Evolutionary conservation across 78 protist species (phyloP).

Genomic region (Monosiga brevicollis): DNA sequence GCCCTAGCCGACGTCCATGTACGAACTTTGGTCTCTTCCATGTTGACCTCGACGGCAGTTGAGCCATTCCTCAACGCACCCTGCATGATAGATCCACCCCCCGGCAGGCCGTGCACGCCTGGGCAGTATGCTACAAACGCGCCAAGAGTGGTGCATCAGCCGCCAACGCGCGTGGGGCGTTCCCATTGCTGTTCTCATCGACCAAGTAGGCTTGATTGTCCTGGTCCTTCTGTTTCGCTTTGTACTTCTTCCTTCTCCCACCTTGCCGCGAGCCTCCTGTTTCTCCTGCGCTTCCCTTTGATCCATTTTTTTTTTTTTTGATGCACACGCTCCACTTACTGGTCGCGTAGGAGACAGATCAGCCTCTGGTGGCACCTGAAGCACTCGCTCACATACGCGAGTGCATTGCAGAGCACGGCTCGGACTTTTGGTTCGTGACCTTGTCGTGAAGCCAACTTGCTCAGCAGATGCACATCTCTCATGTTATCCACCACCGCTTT

Average conservation of each 20-base stretch:
- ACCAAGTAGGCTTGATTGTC: too few relatives aligned
- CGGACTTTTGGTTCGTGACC: constrained; percentile 65
- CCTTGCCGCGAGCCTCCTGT: too few relatives aligned
- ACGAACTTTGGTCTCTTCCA: too few relatives aligned
- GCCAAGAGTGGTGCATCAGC: constrained; percentile 86
- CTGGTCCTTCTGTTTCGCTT: too few relatives aligned
- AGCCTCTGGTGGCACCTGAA: constrained; percentile 7
- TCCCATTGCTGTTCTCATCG: constrained; percentile 91
- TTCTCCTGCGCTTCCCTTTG: too few relatives aligned
- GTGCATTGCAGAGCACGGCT: constrained; percentile 49
- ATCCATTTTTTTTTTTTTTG: constrained; percentile 66
- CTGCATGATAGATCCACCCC: constrained; percentile 13
- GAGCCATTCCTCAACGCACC: too few relatives aligned
- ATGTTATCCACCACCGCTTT: too few relatives aligned
- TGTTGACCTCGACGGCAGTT: too few relatives aligned
- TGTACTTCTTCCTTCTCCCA: too few relatives aligned
- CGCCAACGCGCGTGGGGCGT: constrained; percentile 92
- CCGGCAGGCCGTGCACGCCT: background rate
- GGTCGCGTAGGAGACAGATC: background rate
- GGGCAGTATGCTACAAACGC: constrained; percentile 35
- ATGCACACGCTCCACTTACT: background rate
- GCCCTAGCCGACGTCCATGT: constrained; percentile 9
- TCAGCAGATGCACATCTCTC: too few relatives aligned
- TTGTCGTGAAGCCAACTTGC: too few relatives aligned
- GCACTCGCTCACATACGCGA: constrained; percentile 42